These are phyloP conservation scores for Fusarium buxicola DNA, from an alignment of 2,329 filamentous ascomycete species.

Conservation along the genomic window DNA sequence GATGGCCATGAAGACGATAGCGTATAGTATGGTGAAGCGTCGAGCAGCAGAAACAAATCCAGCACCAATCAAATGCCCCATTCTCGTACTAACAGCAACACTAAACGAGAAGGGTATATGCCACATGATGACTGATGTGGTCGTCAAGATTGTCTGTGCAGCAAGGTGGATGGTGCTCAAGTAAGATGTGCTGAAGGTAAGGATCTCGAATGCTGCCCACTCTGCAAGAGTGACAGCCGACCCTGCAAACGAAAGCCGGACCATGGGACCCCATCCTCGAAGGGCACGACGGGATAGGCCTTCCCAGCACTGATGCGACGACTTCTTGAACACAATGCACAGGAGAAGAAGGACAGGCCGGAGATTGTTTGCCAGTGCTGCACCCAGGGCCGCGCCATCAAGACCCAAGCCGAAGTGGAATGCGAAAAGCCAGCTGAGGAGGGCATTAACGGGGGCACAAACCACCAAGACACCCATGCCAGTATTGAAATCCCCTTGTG, in stretches of 20 bases:
- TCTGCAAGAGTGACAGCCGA: slow-evolving; percentile 56
- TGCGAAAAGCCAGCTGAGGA: slow-evolving; percentile 62
- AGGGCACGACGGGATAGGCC: slow-evolving; percentile 53
- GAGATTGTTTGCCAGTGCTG: slow-evolving; percentile 61
- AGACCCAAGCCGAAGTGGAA: slow-evolving; percentile 58
- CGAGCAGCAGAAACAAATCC: slow-evolving; percentile 17
- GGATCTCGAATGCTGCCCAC: slow-evolving; percentile 57
- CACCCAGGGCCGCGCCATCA: slow-evolving; percentile 62
- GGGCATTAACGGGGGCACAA: slow-evolving; percentile 60
- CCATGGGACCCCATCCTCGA: slow-evolving; percentile 55
- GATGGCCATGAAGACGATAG: slow-evolving; percentile 15
- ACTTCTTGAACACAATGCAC: slow-evolving; percentile 57
- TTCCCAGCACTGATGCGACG: slow-evolving; percentile 49
- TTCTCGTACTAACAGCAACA: slow-evolving; percentile 47
- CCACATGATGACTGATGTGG: slow-evolving; percentile 55
- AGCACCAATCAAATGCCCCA: slow-evolving; percentile 28
- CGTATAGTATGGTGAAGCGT: slow-evolving; percentile 20
- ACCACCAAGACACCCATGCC: slow-evolving; percentile 60
- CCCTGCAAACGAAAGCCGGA: slow-evolving; percentile 54
- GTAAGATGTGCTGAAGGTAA: slow-evolving; percentile 59
- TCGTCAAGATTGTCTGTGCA: slow-evolving; percentile 56
- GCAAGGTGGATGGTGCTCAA: slow-evolving; percentile 57
- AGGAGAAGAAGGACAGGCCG: slow-evolving; percentile 59
- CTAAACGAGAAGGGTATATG: slow-evolving; percentile 58
- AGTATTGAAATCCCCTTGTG: slow-evolving; percentile 65